Conservation (phyloP, 176 grass and related monocot genomes). For the Luzula sylvatica region DNA sequence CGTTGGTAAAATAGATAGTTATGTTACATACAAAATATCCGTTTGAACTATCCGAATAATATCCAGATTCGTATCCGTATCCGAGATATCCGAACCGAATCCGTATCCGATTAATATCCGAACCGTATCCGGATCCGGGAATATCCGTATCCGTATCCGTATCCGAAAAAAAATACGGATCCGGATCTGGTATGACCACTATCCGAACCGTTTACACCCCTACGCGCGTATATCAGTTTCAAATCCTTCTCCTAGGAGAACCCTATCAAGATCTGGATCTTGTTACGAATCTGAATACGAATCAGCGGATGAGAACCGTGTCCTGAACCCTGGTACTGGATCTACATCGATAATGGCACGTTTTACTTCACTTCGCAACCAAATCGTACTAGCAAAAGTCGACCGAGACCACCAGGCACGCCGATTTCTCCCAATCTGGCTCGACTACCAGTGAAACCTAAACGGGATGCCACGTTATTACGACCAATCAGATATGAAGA, state of each 20-base stretch:
- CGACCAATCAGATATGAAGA: conserved; percentile 2
- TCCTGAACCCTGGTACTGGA: conserved; percentile 4
- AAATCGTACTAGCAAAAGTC: conserved; percentile 10
- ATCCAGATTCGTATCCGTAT: too few species aligned
- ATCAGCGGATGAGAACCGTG: conserved; percentile 73
- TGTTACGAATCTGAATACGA: conserved; percentile 7
- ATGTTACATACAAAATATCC: too few species aligned
- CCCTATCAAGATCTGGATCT: conserved; percentile 14
- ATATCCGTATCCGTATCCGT: too few species aligned
- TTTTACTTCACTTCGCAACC: conserved; percentile 20
- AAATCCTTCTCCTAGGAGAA: conserved; percentile 25
- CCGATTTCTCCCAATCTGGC: conserved; percentile 1
- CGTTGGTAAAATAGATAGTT: too few species aligned
- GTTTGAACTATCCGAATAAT: too few species aligned
- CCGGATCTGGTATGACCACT: too few species aligned
- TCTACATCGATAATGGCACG: conserved; percentile 8
- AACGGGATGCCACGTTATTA: neutral
- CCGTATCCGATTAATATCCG: too few species aligned
- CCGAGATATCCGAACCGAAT: too few species aligned
- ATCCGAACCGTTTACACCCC: too few species aligned
- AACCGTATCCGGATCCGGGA: too few species aligned
- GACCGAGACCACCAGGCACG: conserved; percentile 23
- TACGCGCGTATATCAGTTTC: conserved; percentile 15
- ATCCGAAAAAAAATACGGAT: too few species aligned
- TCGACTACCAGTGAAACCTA: neutral